These are phyloP conservation scores for Leccinellum rugosiceps DNA, from an alignment of 768 basidiomycete species.

Conservation along the genomic window DNA sequence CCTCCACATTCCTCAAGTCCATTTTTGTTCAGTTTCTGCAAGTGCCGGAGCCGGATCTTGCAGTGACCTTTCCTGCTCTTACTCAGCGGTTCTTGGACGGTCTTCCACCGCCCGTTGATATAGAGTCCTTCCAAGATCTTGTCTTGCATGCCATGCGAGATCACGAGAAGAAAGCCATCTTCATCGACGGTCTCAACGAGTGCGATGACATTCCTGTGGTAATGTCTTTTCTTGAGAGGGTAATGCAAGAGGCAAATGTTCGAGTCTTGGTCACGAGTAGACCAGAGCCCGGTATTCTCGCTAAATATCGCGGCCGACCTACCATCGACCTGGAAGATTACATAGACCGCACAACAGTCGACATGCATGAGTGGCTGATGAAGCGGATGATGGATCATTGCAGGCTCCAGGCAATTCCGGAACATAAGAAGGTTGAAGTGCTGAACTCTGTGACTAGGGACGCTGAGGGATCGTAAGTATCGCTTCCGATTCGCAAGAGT, in stretches of 20 bases:
- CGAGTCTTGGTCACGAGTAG: constrained; percentile 24
- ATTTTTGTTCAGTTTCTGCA: constrained; percentile 28
- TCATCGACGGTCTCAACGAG: constrained; percentile 27
- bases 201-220: constrained; percentile 20
- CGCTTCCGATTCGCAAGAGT: not conserved
- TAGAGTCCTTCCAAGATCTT: constrained; percentile 12
- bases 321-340: constrained; percentile 23
- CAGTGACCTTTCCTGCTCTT: constrained; percentile 21
- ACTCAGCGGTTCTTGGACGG: constrained; percentile 12
- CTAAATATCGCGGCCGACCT: constrained; percentile 17
- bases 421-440: constrained; percentile 20
- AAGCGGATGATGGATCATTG: constrained; percentile 23
- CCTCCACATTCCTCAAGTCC: constrained; percentile 20
- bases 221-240: constrained; percentile 23
- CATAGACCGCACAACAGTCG: constrained; percentile 14
- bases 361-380: constrained; percentile 26
- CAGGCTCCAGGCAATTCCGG: constrained; percentile 23
- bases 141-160: constrained; percentile 21
- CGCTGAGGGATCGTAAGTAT: constrained; percentile 21
- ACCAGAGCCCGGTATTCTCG: constrained; percentile 17
- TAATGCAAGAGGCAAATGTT: constrained; percentile 21
- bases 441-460: constrained; percentile 11
- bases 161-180: constrained; percentile 21
- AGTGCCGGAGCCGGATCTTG: constrained; percentile 18
- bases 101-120: constrained; percentile 18